Base-by-base conservation (phyloP, 2,329 filamentous ascomycete species). In the Ciborinia camelliae region DNA sequence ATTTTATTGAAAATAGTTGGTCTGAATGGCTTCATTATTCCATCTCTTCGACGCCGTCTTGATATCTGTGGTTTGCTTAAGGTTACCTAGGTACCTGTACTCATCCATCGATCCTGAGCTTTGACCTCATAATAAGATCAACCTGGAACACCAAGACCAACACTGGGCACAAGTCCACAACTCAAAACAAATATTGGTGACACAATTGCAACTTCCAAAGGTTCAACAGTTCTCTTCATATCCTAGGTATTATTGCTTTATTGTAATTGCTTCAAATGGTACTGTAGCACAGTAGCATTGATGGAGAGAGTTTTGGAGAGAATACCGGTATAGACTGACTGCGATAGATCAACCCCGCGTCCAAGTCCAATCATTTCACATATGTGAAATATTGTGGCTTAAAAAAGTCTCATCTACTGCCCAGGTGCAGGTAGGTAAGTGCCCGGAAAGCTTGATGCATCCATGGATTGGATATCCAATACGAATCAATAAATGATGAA, bases 291-390 rank as follows among this genome's bases (percentile, higher is more conserved):
- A n/a, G n/a, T 53, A 18, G 23, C 51, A 54, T 26, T 54, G n/a
- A 15, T 35, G 32, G 15, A 53, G 51, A n/a, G n/a, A n/a, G n/a
- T n/a, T n/a, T n/a, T n/a, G n/a, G n/a, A 14, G 35, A 37, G 35
- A 8, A 37, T 37, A 37, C 35, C 35, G 8, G 12, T 7, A 4
- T 39, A 39, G 37, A 14, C 37, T 14, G 6, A 15, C 12, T 53
- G 14, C n/a, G n/a, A 54, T 37, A 54, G 35, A n/a, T 26, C 8
- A 39, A 26, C n/a, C 35, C 30, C 51, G 32, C 14, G n/a, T 39
- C 51, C 32, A 54, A 54, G n/a, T n/a, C n/a, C n/a, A n/a, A n/a
- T n/a, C 51, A 54, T 39, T 54, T 23, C 32, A n/a, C n/a, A n/a
- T n/a, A n/a, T n/a, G n/a, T n/a, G n/a, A 26, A 8, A 54, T 26